phyloP scores from a whole-genome alignment of 2,329 filamentous ascomycete genomes.

The Colletotrichum lindemuthianum region DNA sequence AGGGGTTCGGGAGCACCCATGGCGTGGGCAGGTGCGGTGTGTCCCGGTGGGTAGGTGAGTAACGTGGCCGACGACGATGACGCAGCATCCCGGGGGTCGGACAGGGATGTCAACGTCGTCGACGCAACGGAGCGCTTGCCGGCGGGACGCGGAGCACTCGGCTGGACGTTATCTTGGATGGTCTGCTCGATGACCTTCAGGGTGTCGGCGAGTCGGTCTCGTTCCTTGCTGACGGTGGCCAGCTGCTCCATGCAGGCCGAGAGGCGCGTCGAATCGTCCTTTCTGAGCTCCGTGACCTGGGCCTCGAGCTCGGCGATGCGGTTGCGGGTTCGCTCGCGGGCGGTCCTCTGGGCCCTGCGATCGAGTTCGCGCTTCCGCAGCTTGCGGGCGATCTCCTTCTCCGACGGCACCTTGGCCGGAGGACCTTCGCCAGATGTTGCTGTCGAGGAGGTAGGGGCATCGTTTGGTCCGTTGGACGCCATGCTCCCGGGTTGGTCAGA shows the following conservation, averaged over 20 bases:
- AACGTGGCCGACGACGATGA: background rate
- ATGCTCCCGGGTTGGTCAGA: constrained; percentile 5
- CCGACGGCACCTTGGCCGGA: constrained; percentile 25
- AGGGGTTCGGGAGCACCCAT: background rate
- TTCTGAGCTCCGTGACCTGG: constrained; percentile 41
- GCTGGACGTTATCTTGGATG: constrained; percentile 32
- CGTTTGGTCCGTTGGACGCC: constrained; percentile 9
- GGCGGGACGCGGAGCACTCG: constrained; percentile 1
- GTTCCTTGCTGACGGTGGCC: constrained; percentile 40
- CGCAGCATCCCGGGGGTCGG: background rate
- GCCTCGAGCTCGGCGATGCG: constrained; percentile 45
- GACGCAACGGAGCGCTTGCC: background rate
- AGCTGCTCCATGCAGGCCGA: constrained; percentile 42
- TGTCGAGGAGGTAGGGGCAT: constrained; percentile 15
- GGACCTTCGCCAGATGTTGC: constrained; percentile 1
- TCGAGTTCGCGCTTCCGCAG: constrained; percentile 47
- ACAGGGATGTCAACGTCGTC: constrained; percentile 8
- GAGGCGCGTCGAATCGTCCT: constrained; percentile 41
- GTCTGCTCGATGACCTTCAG: constrained; percentile 35
- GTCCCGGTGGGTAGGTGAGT: background rate
- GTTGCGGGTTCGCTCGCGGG: constrained; percentile 44
- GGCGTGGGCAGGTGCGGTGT: background rate
- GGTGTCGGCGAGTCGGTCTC: constrained; percentile 35
- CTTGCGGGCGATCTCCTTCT: constrained; percentile 35
- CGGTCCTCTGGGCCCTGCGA: constrained; percentile 44